Percentiles rank a stretch among this genome's conserved stretches.
Evolutionary conservation across 1,284 basidiomycete genomes (phyloP).

Genomic region (Rhodotorula sp.): DNA sequence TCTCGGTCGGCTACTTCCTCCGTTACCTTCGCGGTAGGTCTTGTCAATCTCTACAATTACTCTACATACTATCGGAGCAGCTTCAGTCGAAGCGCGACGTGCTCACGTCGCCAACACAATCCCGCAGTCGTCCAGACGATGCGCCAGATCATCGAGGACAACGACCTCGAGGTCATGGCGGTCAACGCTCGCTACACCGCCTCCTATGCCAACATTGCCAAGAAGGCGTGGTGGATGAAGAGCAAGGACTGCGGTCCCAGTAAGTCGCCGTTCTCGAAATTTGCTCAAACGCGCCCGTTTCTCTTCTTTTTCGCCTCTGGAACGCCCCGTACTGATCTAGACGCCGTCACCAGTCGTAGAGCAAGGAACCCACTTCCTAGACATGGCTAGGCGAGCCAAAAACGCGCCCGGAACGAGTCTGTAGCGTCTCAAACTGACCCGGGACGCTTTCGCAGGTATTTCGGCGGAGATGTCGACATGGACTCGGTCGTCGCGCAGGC

Average conservation of each 20-base stretch:
- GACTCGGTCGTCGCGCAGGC: slow-evolving; percentile 62
- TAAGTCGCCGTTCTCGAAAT: neutral
- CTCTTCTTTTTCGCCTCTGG: no score
- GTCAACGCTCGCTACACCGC: slow-evolving; percentile 94
- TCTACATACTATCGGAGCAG: neutral
- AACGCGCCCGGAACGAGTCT: neutral
- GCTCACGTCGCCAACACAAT: no score
- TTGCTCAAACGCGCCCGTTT: neutral
- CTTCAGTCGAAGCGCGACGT: slow-evolving; percentile 11
- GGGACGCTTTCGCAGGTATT: slow-evolving; percentile 60
- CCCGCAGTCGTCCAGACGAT: slow-evolving; percentile 83
- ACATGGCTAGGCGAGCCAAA: neutral
- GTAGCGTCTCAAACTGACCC: no score
- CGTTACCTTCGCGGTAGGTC: slow-evolving; percentile 69
- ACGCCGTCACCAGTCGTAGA: slow-evolving; percentile 62
- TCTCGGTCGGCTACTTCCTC: slow-evolving; percentile 89
- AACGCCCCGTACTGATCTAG: neutral
- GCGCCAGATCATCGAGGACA: slow-evolving; percentile 94
- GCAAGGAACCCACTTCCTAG: slow-evolving; percentile 80
- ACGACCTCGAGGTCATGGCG: slow-evolving; percentile 94
- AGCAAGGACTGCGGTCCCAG: slow-evolving; percentile 80
- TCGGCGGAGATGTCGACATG: slow-evolving; percentile 94
- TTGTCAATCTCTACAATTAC: neutral
- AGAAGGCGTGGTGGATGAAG: slow-evolving; percentile 94
- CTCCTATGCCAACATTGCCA: slow-evolving; percentile 70